Evolutionary conservation across 1,284 basidiomycete species (phyloP).

Genomic region (Anthracocystis panici-leucophaei): DNA sequence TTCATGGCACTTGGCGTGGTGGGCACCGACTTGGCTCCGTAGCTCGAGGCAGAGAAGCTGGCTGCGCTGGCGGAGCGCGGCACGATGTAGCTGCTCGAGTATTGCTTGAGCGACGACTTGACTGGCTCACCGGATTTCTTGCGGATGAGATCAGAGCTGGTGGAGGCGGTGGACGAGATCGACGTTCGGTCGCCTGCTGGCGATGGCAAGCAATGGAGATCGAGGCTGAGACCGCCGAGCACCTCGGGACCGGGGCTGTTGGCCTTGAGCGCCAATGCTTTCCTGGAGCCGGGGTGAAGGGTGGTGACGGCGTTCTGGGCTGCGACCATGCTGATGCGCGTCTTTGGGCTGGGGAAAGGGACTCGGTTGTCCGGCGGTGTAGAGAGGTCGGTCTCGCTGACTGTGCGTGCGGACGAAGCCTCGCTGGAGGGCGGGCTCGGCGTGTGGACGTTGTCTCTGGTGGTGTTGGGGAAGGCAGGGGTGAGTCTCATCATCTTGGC

Average conservation of each 20-base stretch:
- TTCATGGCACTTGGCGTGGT: conserved; percentile 79
- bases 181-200: conserved; percentile 45
- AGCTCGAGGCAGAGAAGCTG: conserved; percentile 40
- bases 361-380: conserved; percentile 39
- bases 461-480: conserved; percentile 37
- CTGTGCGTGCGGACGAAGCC: conserved; percentile 33
- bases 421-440: conserved; percentile 49
- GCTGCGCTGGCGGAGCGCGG: conserved; percentile 72
- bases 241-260: conserved; percentile 54
- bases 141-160: conserved; percentile 73
- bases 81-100: conserved; percentile 69
- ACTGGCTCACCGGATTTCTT: conserved; percentile 94
- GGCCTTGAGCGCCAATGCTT: conserved; percentile 56
- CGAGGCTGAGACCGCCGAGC: conserved; percentile 57
- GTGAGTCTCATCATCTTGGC: conserved; percentile 60
- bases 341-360: conserved; percentile 47
- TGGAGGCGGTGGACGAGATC: conserved; percentile 42
- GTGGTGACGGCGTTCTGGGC: conserved; percentile 19
- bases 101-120: conserved; percentile 87
- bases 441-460: conserved; percentile 29
- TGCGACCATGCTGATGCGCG: conserved; percentile 19
- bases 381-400: conserved; percentile 34
- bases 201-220: conserved; percentile 57
- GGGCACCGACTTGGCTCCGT: conserved; percentile 60
- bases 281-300: conserved; percentile 55